Conservation (phyloP, 2,329 filamentous ascomycete genomes). For the Pseudogymnoascus pannorum region DNA sequence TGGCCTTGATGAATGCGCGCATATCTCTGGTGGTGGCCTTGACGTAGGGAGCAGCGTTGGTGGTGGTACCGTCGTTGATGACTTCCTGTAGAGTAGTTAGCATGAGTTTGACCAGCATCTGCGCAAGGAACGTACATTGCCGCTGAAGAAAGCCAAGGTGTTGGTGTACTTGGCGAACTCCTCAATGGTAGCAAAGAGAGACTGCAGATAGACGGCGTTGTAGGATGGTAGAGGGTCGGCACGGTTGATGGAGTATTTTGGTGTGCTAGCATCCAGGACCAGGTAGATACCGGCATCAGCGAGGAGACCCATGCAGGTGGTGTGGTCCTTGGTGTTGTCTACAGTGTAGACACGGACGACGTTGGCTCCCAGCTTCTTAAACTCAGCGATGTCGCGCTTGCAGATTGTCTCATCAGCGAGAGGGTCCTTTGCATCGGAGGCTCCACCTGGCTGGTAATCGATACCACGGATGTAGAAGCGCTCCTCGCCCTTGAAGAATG, state of each 20-base stretch:
- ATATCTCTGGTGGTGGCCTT: conserved; percentile 96
- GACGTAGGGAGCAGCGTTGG: conserved; percentile 82
- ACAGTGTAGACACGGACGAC: conserved; percentile 93
- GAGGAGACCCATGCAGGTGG: conserved; percentile 75
- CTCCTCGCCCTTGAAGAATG: conserved; percentile 1
- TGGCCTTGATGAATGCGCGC: conserved; percentile 84
- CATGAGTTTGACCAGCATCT: background rate
- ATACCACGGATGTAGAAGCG: conserved; percentile 85
- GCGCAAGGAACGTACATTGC: conserved; percentile 47
- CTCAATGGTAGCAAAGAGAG: conserved; percentile 82
- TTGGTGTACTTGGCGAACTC: conserved; percentile 77
- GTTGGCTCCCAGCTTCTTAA: conserved; percentile 77
- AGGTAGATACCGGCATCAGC: conserved; percentile 89
- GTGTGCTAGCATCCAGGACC: conserved; percentile 82
- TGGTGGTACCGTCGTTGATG: conserved; percentile 82
- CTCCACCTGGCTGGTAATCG: conserved; percentile 78
- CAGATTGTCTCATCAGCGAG: conserved; percentile 65
- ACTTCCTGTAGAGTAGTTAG: conserved; percentile 53
- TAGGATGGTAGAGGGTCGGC: conserved; percentile 57
- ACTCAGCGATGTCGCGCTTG: conserved; percentile 76
- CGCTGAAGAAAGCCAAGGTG: conserved; percentile 94
- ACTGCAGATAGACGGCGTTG: conserved; percentile 68
- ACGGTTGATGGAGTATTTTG: conserved; percentile 76
- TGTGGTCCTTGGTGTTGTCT: conserved; percentile 73
- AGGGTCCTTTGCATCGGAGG: conserved; percentile 63